Percentiles rank a stretch among this genome's conserved stretches.
Evolutionary conservation across 306 rosid species (phyloP).

Genomic region (Fragaria ananassa): DNA sequence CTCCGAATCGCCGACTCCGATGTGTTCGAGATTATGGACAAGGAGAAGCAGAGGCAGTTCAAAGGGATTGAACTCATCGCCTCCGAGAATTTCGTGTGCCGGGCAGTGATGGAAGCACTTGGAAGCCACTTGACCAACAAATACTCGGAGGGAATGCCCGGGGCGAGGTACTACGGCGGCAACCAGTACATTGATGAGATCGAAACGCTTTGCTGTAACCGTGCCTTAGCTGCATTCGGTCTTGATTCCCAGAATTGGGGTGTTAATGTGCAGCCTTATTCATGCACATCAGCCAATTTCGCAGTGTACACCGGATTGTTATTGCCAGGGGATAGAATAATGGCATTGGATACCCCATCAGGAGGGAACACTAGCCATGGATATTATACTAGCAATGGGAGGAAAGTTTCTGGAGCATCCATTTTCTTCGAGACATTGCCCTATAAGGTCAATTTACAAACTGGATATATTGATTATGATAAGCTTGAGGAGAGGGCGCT

Average conservation of each 20-base stretch:
- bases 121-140: constrained; percentile 92
- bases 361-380: constrained; percentile 99
- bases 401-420: constrained; percentile 80
- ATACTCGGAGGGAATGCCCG: constrained; percentile 92
- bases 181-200: constrained; percentile 83
- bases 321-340: constrained; percentile 76
- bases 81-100: constrained; percentile 84
- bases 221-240: constrained; percentile 68
- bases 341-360: constrained; percentile 95
- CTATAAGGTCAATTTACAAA: constrained; percentile 78
- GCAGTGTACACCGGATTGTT: constrained; percentile 84
- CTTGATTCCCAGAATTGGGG: constrained; percentile 76
- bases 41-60: constrained; percentile 72
- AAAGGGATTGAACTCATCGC: constrained; percentile 85
- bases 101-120: constrained; percentile 84
- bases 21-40: constrained; percentile 65
- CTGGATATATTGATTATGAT: constrained; percentile 78
- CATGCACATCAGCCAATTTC: constrained; percentile 90
- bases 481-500: constrained; percentile 92
- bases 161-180: constrained; percentile 76
- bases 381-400: constrained; percentile 79
- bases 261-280: constrained; percentile 90
- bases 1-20: constrained; percentile 68
- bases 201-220: constrained; percentile 71
- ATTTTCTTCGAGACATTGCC: constrained; percentile 92